Percentiles rank a stretch among this genome's conserved stretches.
Evolutionary conservation across 1,139 yeast genomes (phyloP).

Genomic region (Candida smagusa): DNA sequence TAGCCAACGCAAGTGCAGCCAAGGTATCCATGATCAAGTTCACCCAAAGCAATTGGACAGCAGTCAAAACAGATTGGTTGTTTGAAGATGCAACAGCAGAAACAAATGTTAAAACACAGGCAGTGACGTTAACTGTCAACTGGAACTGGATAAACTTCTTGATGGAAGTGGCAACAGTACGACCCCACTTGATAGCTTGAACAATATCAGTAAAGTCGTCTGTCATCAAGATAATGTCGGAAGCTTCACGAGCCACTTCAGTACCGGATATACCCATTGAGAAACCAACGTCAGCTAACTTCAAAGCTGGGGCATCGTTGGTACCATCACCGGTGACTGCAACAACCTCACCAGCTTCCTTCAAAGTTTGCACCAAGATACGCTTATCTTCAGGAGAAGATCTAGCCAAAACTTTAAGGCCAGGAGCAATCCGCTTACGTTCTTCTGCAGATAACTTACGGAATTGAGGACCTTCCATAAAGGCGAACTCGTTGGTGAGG

Average conservation of each 20-base stretch:
- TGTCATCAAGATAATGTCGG: slow-evolving; percentile 91
- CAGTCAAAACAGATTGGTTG: slow-evolving; percentile 85
- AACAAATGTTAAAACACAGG: slow-evolving; percentile 88
- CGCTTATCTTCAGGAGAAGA: slow-evolving; percentile 96
- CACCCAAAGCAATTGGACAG: slow-evolving; percentile 96
- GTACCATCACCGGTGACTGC: slow-evolving; percentile 99
- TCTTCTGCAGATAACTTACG: slow-evolving; percentile 62
- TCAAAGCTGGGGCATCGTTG: slow-evolving; percentile 92
- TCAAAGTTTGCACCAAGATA: slow-evolving; percentile 77
- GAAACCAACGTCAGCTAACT: slow-evolving; percentile 88
- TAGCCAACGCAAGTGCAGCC: slow-evolving; percentile 96
- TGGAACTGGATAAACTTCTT: slow-evolving; percentile 95
- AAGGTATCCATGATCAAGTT: slow-evolving; percentile 96
- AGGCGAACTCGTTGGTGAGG: slow-evolving; percentile 52
- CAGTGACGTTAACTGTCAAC: slow-evolving; percentile 92
- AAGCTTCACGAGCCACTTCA: slow-evolving; percentile 92
- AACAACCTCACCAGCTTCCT: slow-evolving; percentile 83
- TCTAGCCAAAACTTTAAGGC: slow-evolving; percentile 81
- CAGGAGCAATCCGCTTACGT: slow-evolving; percentile 60
- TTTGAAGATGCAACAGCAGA: slow-evolving; percentile 83
- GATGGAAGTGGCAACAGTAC: slow-evolving; percentile 93
- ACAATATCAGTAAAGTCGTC: slow-evolving; percentile 95
- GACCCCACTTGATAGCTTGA: slow-evolving; percentile 98
- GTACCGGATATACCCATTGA: slow-evolving; percentile 95
- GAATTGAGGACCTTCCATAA: slow-evolving; percentile 92